phyloP scores from a whole-genome alignment of 352 stramenopile species.

The Achlya hypogyna region DNA sequence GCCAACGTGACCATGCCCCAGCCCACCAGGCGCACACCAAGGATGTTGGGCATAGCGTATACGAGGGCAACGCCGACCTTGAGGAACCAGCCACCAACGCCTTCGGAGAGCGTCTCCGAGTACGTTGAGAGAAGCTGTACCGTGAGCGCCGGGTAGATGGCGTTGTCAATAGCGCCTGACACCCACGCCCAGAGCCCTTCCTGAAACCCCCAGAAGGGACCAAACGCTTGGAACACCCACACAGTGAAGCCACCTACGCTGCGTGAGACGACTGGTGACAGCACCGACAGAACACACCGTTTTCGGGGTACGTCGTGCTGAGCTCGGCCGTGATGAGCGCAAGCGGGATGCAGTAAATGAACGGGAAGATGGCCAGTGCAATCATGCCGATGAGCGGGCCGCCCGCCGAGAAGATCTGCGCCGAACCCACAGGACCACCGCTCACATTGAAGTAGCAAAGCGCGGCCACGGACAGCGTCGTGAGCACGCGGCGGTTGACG shows the following conservation, averaged over 20 bases:
- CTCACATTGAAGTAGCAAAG: conserved; percentile 48
- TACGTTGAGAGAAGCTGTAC: conserved; percentile 35
- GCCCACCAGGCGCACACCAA: conserved; percentile 75
- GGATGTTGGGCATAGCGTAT: conserved; percentile 34
- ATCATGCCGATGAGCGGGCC: conserved; percentile 73
- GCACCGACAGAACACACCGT: conserved; percentile 23
- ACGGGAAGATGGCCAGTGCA: conserved; percentile 76
- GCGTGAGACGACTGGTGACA: background rate
- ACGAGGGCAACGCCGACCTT: conserved; percentile 34
- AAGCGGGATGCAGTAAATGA: conserved; percentile 87
- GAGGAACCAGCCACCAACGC: conserved; percentile 29
- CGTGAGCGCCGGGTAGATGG: conserved; percentile 84
- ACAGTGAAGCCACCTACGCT: conserved; percentile 63
- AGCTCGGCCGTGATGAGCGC: conserved; percentile 89
- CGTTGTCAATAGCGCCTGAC: conserved; percentile 86
- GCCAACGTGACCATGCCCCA: conserved; percentile 65
- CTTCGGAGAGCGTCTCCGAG: conserved; percentile 25
- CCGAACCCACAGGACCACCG: conserved; percentile 32
- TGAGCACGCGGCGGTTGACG: conserved; percentile 34
- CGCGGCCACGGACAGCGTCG: conserved; percentile 43
- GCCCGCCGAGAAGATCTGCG: conserved; percentile 39
- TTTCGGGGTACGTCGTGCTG: conserved; percentile 80
- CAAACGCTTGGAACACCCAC: conserved; percentile 89
- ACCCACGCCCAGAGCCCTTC: conserved; percentile 81
- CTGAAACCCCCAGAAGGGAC: conserved; percentile 78